phyloP scores from a whole-genome alignment of 345 rosid species.

The Carallia pectinifolia region DNA sequence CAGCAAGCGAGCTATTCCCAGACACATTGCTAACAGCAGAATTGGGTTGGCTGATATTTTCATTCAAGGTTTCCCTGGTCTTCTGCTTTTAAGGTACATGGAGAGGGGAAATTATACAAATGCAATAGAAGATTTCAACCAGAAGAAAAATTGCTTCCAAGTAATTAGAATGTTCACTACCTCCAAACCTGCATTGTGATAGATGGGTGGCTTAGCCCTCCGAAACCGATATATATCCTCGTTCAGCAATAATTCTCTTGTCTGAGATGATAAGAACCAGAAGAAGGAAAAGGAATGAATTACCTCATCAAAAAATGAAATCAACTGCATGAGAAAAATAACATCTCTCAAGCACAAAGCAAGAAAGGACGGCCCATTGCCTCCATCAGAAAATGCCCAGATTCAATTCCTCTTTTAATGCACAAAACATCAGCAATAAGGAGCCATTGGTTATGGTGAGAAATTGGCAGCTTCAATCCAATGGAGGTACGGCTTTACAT shows the following conservation, averaged over 20 bases:
- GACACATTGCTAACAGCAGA: conserved; percentile 87
- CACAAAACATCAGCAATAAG: background rate
- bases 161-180: conserved; percentile 24
- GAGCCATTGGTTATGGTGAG: background rate
- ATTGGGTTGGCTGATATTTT: conserved; percentile 78
- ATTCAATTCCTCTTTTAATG: background rate
- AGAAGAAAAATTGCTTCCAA: background rate
- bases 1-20: conserved; percentile 41
- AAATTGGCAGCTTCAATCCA: background rate
- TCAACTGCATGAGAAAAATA: background rate
- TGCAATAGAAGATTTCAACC: background rate
- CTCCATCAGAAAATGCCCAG: background rate
- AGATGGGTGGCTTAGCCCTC: conserved; percentile 63
- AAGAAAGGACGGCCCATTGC: background rate
- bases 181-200: conserved; percentile 87
- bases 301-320: background rate
- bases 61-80: conserved; percentile 80
- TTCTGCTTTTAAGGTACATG: conserved; percentile 40
- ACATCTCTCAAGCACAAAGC: background rate
- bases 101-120: background rate
- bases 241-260: conserved; percentile 64
- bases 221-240: conserved; percentile 80
- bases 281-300: conserved; percentile 5
- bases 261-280: conserved; percentile 37
- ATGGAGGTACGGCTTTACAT: background rate